A percentile compares a stretch with the other conserved stretches of the same genome.
Evolutionary conservation across 768 basidiomycete species (phyloP).

Genomic region (Lentinula sp.): DNA sequence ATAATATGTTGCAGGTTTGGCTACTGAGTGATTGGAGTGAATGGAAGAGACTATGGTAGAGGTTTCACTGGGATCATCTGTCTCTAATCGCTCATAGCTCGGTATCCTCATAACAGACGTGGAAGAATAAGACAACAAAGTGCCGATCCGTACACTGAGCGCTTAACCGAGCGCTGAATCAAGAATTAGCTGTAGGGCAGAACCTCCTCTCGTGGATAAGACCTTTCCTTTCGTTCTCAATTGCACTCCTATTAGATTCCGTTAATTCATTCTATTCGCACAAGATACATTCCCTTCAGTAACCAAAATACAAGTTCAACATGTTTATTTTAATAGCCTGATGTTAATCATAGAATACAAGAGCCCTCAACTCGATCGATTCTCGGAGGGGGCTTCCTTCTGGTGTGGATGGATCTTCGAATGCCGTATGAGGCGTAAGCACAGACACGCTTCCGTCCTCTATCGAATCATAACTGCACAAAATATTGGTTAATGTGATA

Average conservation of each 20-base stretch:
- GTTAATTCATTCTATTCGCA: too few species aligned
- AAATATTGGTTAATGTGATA: background rate
- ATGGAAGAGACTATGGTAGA: constrained; percentile 1
- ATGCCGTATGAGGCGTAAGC: constrained; percentile 62
- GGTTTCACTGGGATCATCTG: constrained; percentile 6
- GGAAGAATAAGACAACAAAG: background rate
- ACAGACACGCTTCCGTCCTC: constrained; percentile 42
- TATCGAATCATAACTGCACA: constrained; percentile 17
- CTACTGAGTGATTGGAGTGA: background rate
- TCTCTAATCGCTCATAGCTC: constrained; percentile 6
- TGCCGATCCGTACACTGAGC: background rate
- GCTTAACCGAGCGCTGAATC: background rate
- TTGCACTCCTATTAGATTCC: too few species aligned
- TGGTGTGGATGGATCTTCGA: constrained; percentile 49
- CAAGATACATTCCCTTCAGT: too few species aligned
- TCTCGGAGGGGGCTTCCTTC: constrained; percentile 41
- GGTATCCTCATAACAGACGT: constrained; percentile 3
- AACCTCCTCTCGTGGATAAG: too few species aligned
- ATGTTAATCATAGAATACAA: constrained; percentile 52
- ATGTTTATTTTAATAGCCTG: background rate
- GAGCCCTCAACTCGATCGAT: constrained; percentile 56
- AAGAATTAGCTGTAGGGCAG: too few species aligned
- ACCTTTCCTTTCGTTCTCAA: too few species aligned
- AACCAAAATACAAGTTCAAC: too few species aligned
- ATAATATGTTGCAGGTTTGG: constrained; percentile 30